phyloP scores from a whole-genome alignment of 202 grass and related monocot genomes.

The Setaria viridis region DNA sequence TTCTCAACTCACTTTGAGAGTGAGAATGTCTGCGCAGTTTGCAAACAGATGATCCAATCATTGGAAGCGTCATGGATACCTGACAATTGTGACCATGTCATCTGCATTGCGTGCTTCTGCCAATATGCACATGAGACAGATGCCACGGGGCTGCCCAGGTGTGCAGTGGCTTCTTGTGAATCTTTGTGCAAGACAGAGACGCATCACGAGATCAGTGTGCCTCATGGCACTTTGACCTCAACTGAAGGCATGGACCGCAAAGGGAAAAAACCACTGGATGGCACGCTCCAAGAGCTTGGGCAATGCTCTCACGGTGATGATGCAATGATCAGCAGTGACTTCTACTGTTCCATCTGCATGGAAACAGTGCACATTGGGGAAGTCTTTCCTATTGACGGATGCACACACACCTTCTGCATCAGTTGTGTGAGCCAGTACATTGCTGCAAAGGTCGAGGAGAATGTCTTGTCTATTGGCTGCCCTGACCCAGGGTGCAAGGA shows the following conservation, averaged over 20 bases:
- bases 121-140: constrained; percentile 11
- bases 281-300: not conserved
- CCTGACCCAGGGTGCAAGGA: constrained; percentile 56
- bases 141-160: constrained; percentile 34
- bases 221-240: constrained; percentile 6
- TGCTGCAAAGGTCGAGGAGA: constrained; percentile 62
- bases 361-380: constrained; percentile 41
- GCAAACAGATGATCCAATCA: constrained; percentile 22
- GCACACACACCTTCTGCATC: constrained; percentile 64
- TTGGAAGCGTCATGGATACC: constrained; percentile 45
- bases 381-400: constrained; percentile 51
- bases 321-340: not conserved
- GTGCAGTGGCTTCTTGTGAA: constrained; percentile 17
- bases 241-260: constrained; percentile 34
- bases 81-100: constrained; percentile 43
- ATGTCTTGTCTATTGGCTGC: constrained; percentile 52
- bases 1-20: not conserved
- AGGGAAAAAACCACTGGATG: constrained; percentile 43
- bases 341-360: constrained; percentile 78
- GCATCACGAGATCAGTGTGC: not conserved
- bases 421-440: constrained; percentile 61
- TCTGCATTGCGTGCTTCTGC: constrained; percentile 51
- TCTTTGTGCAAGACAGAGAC: constrained; percentile 2
- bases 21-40: constrained; percentile 40
- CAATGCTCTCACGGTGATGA: not conserved